These are phyloP conservation scores for Dissoconium aciculare DNA, from an alignment of 2,329 filamentous ascomycete genomes.

Conservation along the genomic window DNA sequence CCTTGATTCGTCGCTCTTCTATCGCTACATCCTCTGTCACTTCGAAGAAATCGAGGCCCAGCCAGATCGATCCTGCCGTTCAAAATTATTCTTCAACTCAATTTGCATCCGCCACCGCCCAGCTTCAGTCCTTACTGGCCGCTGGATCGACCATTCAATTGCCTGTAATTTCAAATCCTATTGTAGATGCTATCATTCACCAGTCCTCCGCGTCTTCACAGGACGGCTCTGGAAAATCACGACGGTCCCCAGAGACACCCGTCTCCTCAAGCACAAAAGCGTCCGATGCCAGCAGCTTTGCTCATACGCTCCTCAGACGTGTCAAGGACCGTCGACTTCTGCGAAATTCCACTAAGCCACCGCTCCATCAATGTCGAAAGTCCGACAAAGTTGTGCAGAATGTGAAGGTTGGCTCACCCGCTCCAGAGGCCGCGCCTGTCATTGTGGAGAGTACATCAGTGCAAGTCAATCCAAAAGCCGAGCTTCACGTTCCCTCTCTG, in stretches of 20 bases:
- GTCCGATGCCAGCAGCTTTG: conserved; percentile 2
- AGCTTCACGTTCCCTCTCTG: too few species aligned
- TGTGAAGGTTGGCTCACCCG: too few species aligned
- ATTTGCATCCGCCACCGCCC: conserved; percentile 7
- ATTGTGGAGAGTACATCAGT: too few species aligned
- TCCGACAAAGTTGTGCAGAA: too few species aligned
- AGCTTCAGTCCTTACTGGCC: conserved; percentile 7
- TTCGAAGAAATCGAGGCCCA: too few species aligned
- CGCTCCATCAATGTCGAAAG: too few species aligned
- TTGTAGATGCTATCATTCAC: conserved; percentile 1
- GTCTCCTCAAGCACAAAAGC: conserved; percentile 5
- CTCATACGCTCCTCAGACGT: neutral
- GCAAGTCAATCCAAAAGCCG: too few species aligned
- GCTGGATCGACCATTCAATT: conserved; percentile 2
- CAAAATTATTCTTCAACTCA: conserved; percentile 8
- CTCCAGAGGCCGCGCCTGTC: too few species aligned
- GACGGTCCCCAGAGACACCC: conserved; percentile 8
- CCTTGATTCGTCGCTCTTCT: too few species aligned
- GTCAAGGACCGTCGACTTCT: neutral
- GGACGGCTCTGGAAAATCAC: too few species aligned
- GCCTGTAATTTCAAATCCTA: conserved; percentile 1
- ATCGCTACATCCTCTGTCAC: too few species aligned
- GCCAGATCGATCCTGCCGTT: conserved; percentile 2
- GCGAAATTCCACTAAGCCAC: neutral
- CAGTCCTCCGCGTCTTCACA: too few species aligned